A percentile compares a stretch with the other conserved stretches of the same genome.
Evolutionary conservation across 2,329 filamentous ascomycete genomes (phyloP).

Genomic region (Lecanoromycetidae sp.): DNA sequence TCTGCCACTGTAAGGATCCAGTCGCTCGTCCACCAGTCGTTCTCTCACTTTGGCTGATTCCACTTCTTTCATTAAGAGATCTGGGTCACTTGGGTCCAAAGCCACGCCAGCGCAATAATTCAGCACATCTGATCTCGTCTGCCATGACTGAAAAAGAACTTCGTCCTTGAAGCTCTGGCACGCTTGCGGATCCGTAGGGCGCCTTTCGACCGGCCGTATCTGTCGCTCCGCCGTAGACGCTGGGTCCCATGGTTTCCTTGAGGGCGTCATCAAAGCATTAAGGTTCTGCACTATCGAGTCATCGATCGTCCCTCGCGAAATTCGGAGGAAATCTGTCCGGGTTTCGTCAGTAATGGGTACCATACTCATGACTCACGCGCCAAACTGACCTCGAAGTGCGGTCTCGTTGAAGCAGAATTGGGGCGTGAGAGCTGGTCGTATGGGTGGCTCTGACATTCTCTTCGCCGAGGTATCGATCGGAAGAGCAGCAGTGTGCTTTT

Average conservation of each 20-base stretch:
- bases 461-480: constrained; percentile 3
- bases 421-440: constrained; percentile 49
- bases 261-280: constrained; percentile 73
- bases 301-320: constrained; percentile 75
- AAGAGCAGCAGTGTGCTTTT: constrained; percentile 19
- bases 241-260: constrained; percentile 62
- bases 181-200: constrained; percentile 46
- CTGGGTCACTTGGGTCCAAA: constrained; percentile 69
- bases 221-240: constrained; percentile 56
- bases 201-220: constrained; percentile 36
- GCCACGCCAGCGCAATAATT: constrained; percentile 79
- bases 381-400: constrained; percentile 50
- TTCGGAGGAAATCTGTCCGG: constrained; percentile 67
- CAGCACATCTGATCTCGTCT: constrained; percentile 66
- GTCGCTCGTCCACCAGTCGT: constrained; percentile 67
- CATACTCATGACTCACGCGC: background rate
- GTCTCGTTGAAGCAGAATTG: constrained; percentile 68
- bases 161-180: constrained; percentile 64
- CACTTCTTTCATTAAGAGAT: constrained; percentile 54
- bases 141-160: constrained; percentile 81
- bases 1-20: constrained; percentile 81
- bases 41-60: constrained; percentile 61
- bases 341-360: constrained; percentile 15
- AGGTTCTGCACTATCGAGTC: constrained; percentile 89
- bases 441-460: constrained; percentile 31